Base-by-base conservation (phyloP, 2,329 filamentous ascomycete species). In the Gaeumannomyces tritici region DNA sequence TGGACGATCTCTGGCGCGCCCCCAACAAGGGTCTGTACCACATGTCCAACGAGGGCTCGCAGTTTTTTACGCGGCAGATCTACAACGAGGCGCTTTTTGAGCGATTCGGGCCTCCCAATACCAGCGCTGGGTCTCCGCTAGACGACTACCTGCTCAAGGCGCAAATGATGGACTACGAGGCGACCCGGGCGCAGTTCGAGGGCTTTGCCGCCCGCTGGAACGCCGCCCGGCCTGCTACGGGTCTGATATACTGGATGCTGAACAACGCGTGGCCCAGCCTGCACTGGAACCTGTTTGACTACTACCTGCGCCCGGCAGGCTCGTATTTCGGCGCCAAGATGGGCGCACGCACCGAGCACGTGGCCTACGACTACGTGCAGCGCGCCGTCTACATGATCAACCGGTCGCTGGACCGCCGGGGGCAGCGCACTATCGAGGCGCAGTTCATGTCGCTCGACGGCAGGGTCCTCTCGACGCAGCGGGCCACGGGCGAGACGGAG, bases 161-260 rank as follows among this genome's bases (percentile, higher is more conserved):
- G 0, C 84, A 88, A 68, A 79, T 88, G 64, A 79, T 80, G 73
- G 85, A 88, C 68, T 88, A 86, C 66, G 85, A 89, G 71, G 84
- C 84, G 1, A 86, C 82, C 0, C 75, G 84, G 2, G 76, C 83
- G 0, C 75, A 87, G 66, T 85, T 83, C 62, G 85, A 88, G 68
- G 83, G 73, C 0, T 87, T 80, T 67, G 74, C 78, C 0, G 73
- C 79, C 2, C 73, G 76, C 0, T 85, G 83, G 78, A 81, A 69
- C 64, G 75, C 75, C 1, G 69, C 73, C 1, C 73, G 80, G 3
- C 81, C 83, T 0, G 83, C 84, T 0, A 87, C 84, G 0, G 85
- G 85, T 0, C 59, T 83, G 59, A 80, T 88, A 21, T 88, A 88
- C 73, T 88, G 85, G 85, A 88, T 88, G 85, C 70, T 88, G 61